Evolutionary conservation across 139 green algal species (phyloP), one percentile per base, ranked within the genome.

Genomic region (Chlamydomonas asymmetrica): DNA sequence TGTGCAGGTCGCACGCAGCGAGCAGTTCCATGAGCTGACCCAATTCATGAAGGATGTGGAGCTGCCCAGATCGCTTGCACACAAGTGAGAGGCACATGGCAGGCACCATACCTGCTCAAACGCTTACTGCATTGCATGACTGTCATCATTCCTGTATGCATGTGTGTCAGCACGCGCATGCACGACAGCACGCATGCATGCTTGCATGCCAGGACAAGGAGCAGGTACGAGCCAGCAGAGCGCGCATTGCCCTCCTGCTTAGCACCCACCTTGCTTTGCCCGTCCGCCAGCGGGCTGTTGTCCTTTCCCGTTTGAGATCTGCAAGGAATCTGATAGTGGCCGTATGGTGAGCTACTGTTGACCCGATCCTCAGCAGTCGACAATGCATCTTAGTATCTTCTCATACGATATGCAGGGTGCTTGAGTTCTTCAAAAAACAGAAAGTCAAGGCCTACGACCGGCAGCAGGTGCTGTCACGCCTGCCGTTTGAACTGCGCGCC

Each of bases 1-100:
- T n/a, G n/a, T n/a, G n/a, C n/a, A n/a, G n/a, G n/a, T 73, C 32
- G 74, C 74, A 29, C 73, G 80, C 20, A 49, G 66, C 31, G 84
- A 89, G 60, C 82, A 82, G 80, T 38, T 89, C 61, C 77, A 89
- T 71, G 39, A 81, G 34, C 61, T 89, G 10, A 80, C 77, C 3
- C 71, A 77, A 34, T 89, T 89, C 78, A 64, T 89, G 39, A 84
- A 80, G 56, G 84, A 89, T 68, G 71, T 75, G 7, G 76, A 87
- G 61, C 74, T 89, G 50, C 84, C 84, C 1, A 61, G 80, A 22
- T 48, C 57, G 18, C 65, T 89, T 13, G 76, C 68, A 25, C 68
- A 71, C 13, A 82, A 77, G 84, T 86, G 65, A 38, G 84, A 48
- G 25, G 32, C 1, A 5, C 27, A 20, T 16, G 10, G 9, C 25